phyloP scores from a whole-genome alignment of 345 rosid species.

The Luvunga scandens region DNA sequence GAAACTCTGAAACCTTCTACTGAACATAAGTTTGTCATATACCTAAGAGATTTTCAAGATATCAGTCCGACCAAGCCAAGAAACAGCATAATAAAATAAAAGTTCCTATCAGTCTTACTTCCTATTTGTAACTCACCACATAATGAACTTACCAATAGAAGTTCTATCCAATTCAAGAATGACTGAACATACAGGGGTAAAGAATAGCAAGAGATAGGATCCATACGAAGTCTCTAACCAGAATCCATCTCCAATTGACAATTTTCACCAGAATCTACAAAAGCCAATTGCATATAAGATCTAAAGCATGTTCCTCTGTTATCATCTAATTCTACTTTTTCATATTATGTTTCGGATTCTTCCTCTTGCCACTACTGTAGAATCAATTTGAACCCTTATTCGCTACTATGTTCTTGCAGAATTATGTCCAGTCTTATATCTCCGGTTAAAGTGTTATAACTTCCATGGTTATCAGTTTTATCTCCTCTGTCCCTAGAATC shows the following conservation, averaged over 20 bases:
- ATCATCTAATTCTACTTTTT: neutral
- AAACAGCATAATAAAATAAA: neutral
- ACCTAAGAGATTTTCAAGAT: neutral
- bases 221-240: neutral
- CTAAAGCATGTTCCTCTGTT: neutral
- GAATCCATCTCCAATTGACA: neutral
- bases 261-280: neutral
- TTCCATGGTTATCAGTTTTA: neutral
- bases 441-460: neutral
- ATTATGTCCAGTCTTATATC: neutral
- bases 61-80: neutral
- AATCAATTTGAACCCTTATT: neutral
- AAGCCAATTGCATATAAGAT: neutral
- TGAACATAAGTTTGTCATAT: neutral
- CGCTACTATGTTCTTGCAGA: neutral
- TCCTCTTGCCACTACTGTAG: neutral
- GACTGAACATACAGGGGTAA: neutral
- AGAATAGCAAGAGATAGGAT: neutral
- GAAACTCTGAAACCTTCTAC: neutral
- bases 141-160: neutral
- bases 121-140: neutral
- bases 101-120: neutral
- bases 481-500: neutral
- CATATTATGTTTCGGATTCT: neutral
- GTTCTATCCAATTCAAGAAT: neutral